Percentiles rank a stretch among this genome's conserved stretches.
Conservation (phyloP, 2,329 filamentous ascomycete genomes). For the Cryphonectria radicalis region DNA sequence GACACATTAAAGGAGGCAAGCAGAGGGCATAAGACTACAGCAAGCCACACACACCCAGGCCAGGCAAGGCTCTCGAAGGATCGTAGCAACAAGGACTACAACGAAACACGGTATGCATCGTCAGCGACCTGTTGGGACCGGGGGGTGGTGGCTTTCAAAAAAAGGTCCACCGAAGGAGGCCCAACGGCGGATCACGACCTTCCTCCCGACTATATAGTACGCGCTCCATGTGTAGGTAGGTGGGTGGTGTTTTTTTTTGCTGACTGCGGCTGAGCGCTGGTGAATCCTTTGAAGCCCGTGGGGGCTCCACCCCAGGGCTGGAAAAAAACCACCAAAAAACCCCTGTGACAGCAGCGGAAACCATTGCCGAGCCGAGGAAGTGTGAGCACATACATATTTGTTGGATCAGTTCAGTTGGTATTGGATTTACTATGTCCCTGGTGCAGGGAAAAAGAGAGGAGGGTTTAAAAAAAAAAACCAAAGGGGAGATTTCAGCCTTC, state of each 20-base stretch:
- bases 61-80: background rate
- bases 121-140: constrained; percentile 12
- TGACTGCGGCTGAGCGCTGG: constrained; percentile 1
- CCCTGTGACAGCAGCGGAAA: background rate
- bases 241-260: background rate
- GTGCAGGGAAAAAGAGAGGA: too few relatives aligned
- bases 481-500: background rate
- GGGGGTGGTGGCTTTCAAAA: background rate
- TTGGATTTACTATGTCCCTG: too few relatives aligned
- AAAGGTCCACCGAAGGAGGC: background rate
- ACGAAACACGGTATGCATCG: background rate
- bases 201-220: background rate
- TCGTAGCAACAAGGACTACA: too few relatives aligned
- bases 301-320: background rate
- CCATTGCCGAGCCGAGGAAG: background rate
- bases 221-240: background rate
- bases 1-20: background rate
- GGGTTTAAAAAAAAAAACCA: too few relatives aligned
- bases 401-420: too few relatives aligned
- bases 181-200: background rate
- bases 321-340: too few relatives aligned
- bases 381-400: too few relatives aligned
- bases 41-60: too few relatives aligned
- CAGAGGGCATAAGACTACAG: background rate
- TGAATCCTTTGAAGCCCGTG: background rate